Evolutionary conservation across 192 early-diverging fungal genomes (phyloP).

Genomic region (Spizellomyces punctatus): DNA sequence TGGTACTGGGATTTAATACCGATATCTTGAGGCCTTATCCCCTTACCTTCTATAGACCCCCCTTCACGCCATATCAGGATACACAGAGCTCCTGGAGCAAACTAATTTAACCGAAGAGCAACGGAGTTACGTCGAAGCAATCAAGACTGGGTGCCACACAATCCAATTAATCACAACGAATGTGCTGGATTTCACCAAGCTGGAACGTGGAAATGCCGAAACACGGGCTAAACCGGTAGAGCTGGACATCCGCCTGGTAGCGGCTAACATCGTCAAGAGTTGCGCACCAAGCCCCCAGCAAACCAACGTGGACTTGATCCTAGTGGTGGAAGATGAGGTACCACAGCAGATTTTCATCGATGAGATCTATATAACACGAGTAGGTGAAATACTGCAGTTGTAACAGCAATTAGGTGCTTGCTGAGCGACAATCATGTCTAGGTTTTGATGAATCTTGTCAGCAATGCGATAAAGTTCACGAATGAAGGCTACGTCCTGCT

Average conservation of each 20-base stretch:
- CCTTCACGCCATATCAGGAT: slow-evolving; percentile 14
- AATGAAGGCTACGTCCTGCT: slow-evolving; percentile 3
- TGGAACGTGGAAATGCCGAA: slow-evolving; percentile 16
- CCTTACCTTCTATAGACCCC: background rate
- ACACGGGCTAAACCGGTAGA: slow-evolving; percentile 1
- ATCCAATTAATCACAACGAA: slow-evolving; percentile 24
- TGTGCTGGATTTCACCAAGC: slow-evolving; percentile 25
- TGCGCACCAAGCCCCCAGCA: background rate
- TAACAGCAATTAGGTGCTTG: background rate
- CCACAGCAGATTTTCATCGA: background rate
- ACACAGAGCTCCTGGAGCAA: slow-evolving; percentile 20
- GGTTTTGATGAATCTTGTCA: slow-evolving; percentile 23
- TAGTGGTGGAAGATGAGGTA: slow-evolving; percentile 3
- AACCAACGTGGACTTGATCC: slow-evolving; percentile 4
- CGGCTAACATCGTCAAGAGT: slow-evolving; percentile 4
- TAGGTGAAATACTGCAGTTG: background rate
- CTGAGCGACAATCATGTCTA: background rate
- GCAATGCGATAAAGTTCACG: slow-evolving; percentile 21
- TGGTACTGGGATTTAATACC: too few species aligned
- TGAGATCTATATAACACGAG: slow-evolving; percentile 20
- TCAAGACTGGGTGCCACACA: slow-evolving; percentile 16
- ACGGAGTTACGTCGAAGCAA: slow-evolving; percentile 2
- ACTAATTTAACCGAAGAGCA: slow-evolving; percentile 7
- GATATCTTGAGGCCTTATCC: too few species aligned
- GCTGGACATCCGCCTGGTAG: slow-evolving; percentile 6